Percentiles rank a stretch among this genome's conserved stretches.
phyloP scores from a whole-genome alignment of 2,329 filamentous ascomycete genomes.

The Aureobasidium sp. region DNA sequence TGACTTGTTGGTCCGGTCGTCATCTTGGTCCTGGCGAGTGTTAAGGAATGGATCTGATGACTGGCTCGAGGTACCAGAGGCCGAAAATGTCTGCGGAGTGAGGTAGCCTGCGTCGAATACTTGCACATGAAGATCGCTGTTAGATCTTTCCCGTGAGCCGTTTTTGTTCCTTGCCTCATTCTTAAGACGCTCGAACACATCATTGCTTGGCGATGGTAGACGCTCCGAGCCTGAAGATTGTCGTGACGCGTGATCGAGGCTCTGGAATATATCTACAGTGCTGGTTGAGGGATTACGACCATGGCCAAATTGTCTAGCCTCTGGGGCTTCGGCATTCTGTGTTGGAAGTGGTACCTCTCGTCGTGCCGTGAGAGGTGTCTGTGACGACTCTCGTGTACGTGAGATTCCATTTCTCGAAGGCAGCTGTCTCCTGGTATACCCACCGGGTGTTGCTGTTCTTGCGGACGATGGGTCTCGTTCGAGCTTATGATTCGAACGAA shows the following conservation, averaged over 20 bases:
- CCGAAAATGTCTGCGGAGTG: conserved; percentile 22
- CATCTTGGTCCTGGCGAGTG: conserved; percentile 14
- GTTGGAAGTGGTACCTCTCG: conserved; percentile 38
- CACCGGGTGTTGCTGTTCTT: conserved; percentile 54
- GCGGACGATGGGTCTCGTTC: conserved; percentile 46
- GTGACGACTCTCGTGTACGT: conserved; percentile 49
- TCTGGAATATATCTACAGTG: conserved; percentile 1
- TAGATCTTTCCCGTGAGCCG: conserved; percentile 71
- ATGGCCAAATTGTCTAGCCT: conserved; percentile 13
- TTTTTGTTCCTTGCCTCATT: conserved; percentile 57
- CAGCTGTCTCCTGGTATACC: conserved; percentile 58
- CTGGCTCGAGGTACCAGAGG: not conserved
- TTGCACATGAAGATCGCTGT: conserved; percentile 55
- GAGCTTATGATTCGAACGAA: conserved; percentile 26
- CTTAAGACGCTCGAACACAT: conserved; percentile 56
- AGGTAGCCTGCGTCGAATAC: conserved; percentile 39
- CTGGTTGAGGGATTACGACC: conserved; percentile 23
- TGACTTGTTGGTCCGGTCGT: conserved; percentile 38
- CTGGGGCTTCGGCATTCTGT: not conserved
- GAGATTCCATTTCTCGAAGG: conserved; percentile 51
- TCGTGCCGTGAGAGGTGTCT: conserved; percentile 55
- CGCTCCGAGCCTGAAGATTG: conserved; percentile 35
- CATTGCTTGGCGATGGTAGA: conserved; percentile 62
- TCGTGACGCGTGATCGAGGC: not conserved
- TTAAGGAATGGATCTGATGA: conserved; percentile 12